Evolutionary conservation across 805 yeast genomes (phyloP), one percentile per base, ranked within the genome.

Genomic region (Ogataea minuta): DNA sequence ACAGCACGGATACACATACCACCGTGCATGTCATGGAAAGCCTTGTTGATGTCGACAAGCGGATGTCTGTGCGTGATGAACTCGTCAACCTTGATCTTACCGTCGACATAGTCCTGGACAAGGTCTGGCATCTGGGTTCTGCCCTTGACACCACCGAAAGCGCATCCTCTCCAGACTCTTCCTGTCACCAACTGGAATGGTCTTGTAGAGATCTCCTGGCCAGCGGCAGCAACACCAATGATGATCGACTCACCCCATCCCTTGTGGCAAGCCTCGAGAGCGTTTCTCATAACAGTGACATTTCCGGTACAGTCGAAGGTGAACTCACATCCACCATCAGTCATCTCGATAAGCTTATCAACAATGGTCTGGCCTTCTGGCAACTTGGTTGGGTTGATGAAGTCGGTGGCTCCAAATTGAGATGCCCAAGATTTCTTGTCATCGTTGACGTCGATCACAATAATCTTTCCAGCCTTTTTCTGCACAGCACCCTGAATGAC

Each of bases 121-220:
- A 90, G 74, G 14, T 80, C 87, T 35, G 95, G 97, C 72, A 93
- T 77, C 71, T 93, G 96, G 28, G 96, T 63, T 72, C 97, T 84
- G 62, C 99, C 98, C 71, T 93, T 93, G 60, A 93, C 89, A 64
- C 98, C 99, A 58, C 99, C 99, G 56, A 88, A 93, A n/a, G 99
- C 99, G 59, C 95, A 87, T 56, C 99, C 99, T 66, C 79, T 85
- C 98, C 99, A 91, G 37, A 86, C 95, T 70, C 99, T 83, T 55
- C 99, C 99, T 28, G 98, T 93, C 50, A 93, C 98, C 66, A 93
- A 79, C 73, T 91, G 98, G 86, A 93, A 93, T 46, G 99, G 99
- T 69, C 98, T 81, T 33, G 98, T 93, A 43, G 95, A 68, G 49
- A 95, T 90, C 70, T 93, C 98, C 68, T 89, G 75, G 51, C 99